Conservation (phyloP, 1,284 basidiomycete genomes). For the Puccinia horiana region DNA sequence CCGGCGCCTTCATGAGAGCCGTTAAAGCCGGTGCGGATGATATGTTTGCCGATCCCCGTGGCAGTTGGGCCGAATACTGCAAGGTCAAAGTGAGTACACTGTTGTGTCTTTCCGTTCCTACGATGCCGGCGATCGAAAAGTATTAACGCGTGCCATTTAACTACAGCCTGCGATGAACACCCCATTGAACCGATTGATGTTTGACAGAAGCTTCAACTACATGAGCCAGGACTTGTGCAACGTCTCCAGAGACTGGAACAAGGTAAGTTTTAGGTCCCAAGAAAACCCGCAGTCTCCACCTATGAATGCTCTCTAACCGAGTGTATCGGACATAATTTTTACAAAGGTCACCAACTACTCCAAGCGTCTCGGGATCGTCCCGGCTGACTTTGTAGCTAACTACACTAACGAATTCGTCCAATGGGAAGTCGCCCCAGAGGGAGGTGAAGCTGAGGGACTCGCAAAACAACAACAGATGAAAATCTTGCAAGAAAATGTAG, state of each 20-base stretch:
- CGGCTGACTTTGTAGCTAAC: slow-evolving; percentile 57
- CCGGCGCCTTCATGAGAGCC: slow-evolving; percentile 59
- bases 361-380: slow-evolving; percentile 59
- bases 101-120: neutral
- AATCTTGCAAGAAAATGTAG: slow-evolving; percentile 40
- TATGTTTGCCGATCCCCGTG: slow-evolving; percentile 56
- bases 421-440: slow-evolving; percentile 42
- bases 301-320: neutral
- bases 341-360: slow-evolving; percentile 58
- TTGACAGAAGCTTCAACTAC: slow-evolving; percentile 59
- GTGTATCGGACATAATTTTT: neutral
- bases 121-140: neutral
- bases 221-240: slow-evolving; percentile 57
- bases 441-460: slow-evolving; percentile 43
- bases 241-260: slow-evolving; percentile 56
- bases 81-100: slow-evolving; percentile 55
- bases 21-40: slow-evolving; percentile 59
- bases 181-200: slow-evolving; percentile 56
- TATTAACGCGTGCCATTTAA: neutral
- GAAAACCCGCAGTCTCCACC: neutral
- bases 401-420: slow-evolving; percentile 57
- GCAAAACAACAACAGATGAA: slow-evolving; percentile 47
- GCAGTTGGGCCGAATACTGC: slow-evolving; percentile 59
- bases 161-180: slow-evolving; percentile 56
- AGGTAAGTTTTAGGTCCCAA: slow-evolving; percentile 49